phyloP scores from a whole-genome alignment of 805 yeast species.

The Saturnispora silvae region DNA sequence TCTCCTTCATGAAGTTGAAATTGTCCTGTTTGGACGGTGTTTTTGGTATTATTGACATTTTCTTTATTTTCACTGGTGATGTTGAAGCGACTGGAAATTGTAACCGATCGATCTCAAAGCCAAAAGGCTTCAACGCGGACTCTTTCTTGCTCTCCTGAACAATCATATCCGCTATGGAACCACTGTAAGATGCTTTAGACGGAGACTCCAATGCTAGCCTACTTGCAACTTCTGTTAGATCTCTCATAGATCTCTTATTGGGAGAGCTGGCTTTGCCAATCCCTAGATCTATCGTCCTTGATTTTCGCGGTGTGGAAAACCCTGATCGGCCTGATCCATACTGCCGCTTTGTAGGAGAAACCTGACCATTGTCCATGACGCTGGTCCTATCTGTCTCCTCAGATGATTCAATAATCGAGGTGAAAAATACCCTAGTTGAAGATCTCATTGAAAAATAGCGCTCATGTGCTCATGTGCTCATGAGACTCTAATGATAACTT shows the following conservation, averaged over 20 bases:
- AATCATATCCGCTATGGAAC: conserved; percentile 35
- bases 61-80: not conserved
- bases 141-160: conserved; percentile 28
- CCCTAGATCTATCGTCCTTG: conserved; percentile 24
- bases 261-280: conserved; percentile 40
- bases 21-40: not conserved
- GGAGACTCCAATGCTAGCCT: conserved; percentile 31
- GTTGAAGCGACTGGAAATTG: too few species aligned
- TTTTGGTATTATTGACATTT: not conserved
- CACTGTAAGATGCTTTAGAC: conserved; percentile 25
- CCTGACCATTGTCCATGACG: not conserved
- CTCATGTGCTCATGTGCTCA: too few species aligned
- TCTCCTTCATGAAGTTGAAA: too few species aligned
- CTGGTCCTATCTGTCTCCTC: not conserved
- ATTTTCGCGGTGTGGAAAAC: conserved; percentile 26
- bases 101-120: conserved; percentile 16
- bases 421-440: too few species aligned
- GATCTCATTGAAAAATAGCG: too few species aligned
- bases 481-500: too few species aligned
- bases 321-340: conserved; percentile 15
- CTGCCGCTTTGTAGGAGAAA: conserved; percentile 3
- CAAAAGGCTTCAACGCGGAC: conserved; percentile 14
- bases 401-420: too few species aligned
- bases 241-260: conserved; percentile 26
- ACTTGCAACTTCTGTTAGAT: conserved; percentile 37